Evolutionary conservation across 192 early-diverging fungal genomes (phyloP).

Genomic region (Paraglomus brasilianum): DNA sequence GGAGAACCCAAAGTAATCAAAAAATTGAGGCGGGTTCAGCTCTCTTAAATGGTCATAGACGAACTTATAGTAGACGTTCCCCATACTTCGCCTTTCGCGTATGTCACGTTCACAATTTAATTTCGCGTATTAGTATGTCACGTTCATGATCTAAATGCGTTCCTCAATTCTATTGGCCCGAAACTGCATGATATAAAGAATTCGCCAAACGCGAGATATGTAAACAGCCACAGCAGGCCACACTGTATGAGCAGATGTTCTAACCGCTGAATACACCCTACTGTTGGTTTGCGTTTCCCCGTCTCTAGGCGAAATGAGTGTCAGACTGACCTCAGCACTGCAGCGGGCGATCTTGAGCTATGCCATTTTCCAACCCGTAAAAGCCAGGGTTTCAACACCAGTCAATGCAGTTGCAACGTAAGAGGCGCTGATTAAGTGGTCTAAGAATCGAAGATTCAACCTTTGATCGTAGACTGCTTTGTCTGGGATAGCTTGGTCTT

Average conservation of each 20-base stretch:
- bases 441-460: conserved; percentile 24
- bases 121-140: no score
- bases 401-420: not conserved
- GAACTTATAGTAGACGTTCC: no score
- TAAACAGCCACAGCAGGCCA: conserved; percentile 13
- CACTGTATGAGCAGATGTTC: conserved; percentile 17
- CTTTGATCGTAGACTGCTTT: conserved; percentile 14
- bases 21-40: no score
- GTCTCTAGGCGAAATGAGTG: conserved; percentile 17
- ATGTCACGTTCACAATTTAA: no score
- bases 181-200: no score
- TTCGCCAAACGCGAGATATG: no score
- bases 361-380: not conserved
- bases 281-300: conserved; percentile 15
- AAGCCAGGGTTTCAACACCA: not conserved
- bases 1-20: no score
- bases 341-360: conserved; percentile 13
- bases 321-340: conserved; percentile 5
- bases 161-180: no score
- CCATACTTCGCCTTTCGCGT: no score
- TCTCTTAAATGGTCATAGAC: no score
- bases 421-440: conserved; percentile 21
- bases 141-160: no score
- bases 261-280: conserved; percentile 1
- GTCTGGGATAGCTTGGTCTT: conserved; percentile 23